phyloP scores from a whole-genome alignment of 768 basidiomycete genomes.

The Chlorophyllum brunneum region DNA sequence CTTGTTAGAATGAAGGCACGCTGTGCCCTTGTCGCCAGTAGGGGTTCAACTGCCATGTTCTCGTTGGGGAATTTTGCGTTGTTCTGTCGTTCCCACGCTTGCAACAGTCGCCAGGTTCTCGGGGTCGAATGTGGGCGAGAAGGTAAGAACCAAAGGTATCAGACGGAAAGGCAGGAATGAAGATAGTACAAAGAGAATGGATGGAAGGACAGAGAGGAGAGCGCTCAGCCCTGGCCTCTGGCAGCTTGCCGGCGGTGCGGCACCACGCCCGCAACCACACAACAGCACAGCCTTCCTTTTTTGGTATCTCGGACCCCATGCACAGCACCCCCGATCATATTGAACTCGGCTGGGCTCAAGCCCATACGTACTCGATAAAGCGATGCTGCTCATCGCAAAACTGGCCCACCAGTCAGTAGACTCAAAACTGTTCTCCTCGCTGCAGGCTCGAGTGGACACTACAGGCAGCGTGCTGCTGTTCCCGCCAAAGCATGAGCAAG shows the following conservation, averaged over 20 bases:
- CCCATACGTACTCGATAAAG: too few relatives aligned
- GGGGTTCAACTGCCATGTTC: conserved; percentile 66
- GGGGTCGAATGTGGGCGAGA: not conserved
- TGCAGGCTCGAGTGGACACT: conserved; percentile 1
- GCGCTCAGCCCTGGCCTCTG: too few relatives aligned
- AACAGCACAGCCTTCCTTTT: conserved; percentile 4
- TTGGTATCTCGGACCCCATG: not conserved
- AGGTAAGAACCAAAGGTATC: not conserved
- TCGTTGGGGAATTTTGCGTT: conserved; percentile 10
- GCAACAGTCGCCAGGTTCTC: too few relatives aligned
- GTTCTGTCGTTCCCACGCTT: too few relatives aligned
- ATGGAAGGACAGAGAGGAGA: conserved; percentile 1
- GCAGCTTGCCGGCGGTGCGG: too few relatives aligned
- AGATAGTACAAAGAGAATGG: conserved; percentile 12
- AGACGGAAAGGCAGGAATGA: conserved; percentile 1
- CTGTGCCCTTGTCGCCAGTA: conserved; percentile 72
- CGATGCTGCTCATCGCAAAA: too few relatives aligned
- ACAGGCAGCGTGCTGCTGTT: conserved; percentile 7
- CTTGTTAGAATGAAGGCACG: conserved; percentile 68
- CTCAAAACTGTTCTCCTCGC: conserved; percentile 4
- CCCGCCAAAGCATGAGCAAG: conserved; percentile 9
- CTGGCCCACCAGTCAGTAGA: too few relatives aligned
- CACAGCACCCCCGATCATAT: too few relatives aligned
- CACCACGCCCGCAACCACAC: not conserved
- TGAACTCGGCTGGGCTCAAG: too few relatives aligned